Evolutionary conservation across 2,329 filamentous ascomycete genomes (phyloP).

Genomic region (Hypoxylon sp.): DNA sequence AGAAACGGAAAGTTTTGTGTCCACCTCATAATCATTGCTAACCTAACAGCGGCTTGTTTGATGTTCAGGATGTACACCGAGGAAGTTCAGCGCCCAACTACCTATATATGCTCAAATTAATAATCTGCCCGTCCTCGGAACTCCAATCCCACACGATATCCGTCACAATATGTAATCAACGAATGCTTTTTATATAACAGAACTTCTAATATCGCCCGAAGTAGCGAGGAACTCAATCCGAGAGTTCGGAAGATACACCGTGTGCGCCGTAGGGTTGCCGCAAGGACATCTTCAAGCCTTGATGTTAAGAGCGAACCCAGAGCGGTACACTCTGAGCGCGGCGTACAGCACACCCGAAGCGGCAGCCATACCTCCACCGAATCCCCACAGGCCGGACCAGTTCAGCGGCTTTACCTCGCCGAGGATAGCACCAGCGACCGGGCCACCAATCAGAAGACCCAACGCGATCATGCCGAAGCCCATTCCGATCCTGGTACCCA

Average conservation of each 20-base stretch:
- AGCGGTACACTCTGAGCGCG: constrained; percentile 33
- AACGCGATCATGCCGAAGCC: constrained; percentile 49
- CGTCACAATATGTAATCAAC: constrained; percentile 5
- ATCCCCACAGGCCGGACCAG: constrained; percentile 53
- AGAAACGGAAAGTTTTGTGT: constrained; percentile 27
- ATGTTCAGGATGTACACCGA: not conserved
- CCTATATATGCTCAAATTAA: constrained; percentile 3
- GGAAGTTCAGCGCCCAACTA: not conserved
- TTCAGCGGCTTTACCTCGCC: constrained; percentile 40
- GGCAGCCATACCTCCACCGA: constrained; percentile 40
- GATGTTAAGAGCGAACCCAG: constrained; percentile 33
- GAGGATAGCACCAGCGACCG: constrained; percentile 52
- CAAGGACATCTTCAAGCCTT: constrained; percentile 25
- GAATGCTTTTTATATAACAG: constrained; percentile 7
- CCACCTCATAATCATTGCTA: constrained; percentile 25
- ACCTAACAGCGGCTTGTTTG: constrained; percentile 8
- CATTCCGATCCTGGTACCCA: constrained; percentile 56
- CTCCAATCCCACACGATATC: constrained; percentile 8
- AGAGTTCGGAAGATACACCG: not conserved
- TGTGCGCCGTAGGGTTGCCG: not conserved
- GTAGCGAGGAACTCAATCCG: not conserved
- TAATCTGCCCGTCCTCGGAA: constrained; percentile 4
- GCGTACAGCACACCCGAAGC: constrained; percentile 35
- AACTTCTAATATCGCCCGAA: not conserved
- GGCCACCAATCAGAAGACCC: constrained; percentile 49